Evolutionary conservation across 352 stramenopile genomes (phyloP).

Genomic region (Thalassiosira livingstoniorum): DNA sequence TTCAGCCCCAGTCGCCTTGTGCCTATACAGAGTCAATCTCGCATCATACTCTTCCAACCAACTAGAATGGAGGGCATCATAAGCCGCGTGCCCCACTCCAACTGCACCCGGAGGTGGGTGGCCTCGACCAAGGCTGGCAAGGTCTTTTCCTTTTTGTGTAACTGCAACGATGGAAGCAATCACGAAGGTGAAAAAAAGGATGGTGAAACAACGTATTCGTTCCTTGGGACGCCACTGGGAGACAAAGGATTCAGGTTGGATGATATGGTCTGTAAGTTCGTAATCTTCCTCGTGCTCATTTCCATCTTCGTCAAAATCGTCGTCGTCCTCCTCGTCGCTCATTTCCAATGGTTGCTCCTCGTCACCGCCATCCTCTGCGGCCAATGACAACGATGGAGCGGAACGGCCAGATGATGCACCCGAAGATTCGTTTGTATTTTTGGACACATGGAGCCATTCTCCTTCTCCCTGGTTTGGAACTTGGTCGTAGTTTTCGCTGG

Average conservation of each 20-base stretch:
- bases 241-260: slow-evolving; percentile 5
- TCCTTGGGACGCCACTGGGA: slow-evolving; percentile 23
- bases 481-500: too few species aligned
- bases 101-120: slow-evolving; percentile 22
- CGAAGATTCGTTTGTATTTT: too few species aligned
- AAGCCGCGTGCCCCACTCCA: slow-evolving; percentile 61
- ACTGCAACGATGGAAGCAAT: not conserved
- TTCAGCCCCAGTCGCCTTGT: slow-evolving; percentile 76
- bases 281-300: slow-evolving; percentile 34
- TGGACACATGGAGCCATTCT: too few species aligned
- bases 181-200: slow-evolving; percentile 2
- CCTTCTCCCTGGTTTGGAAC: too few species aligned
- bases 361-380: too few species aligned
- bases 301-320: not conserved
- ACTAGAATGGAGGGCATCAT: slow-evolving; percentile 69
- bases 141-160: not conserved
- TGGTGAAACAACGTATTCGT: slow-evolving; percentile 16
- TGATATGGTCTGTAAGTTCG: slow-evolving; percentile 18
- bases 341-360: not conserved
- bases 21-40: slow-evolving; percentile 77
- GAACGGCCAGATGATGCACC: too few species aligned
- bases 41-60: slow-evolving; percentile 74
- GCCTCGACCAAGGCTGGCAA: not conserved
- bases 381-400: too few species aligned
- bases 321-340: slow-evolving; percentile 1